These are phyloP conservation scores for Colletotrichum sp. DNA, from an alignment of 2,329 filamentous ascomycete species.

Conservation along the genomic window DNA sequence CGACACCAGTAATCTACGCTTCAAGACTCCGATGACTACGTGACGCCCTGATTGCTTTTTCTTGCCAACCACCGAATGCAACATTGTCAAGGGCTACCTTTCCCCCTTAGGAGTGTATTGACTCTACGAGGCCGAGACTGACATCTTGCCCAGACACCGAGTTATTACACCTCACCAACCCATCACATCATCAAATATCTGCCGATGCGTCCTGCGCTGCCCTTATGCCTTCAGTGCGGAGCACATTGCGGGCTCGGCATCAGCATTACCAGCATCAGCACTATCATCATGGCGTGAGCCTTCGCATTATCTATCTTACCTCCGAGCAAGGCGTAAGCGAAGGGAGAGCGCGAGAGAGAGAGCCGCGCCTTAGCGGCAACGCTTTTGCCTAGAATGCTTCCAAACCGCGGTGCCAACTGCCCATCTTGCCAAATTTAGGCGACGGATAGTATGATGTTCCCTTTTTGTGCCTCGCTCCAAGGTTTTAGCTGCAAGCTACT, in stretches of 20 bases:
- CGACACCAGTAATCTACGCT: not conserved
- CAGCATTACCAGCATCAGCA: not conserved
- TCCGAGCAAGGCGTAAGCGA: not conserved
- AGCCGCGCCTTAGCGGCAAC: not conserved
- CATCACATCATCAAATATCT: not conserved
- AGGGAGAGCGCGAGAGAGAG: not conserved
- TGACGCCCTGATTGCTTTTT: not conserved
- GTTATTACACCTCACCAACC: not conserved
- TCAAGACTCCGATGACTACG: not conserved
- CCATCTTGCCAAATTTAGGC: not conserved
- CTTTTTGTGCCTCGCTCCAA: not conserved
- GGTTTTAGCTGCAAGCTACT: constrained; percentile 19
- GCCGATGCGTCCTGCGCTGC: not conserved
- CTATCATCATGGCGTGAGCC: not conserved
- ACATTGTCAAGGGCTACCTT: not conserved
- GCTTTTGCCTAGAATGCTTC: constrained; percentile 1
- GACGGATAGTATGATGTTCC: not conserved
- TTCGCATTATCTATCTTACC: not conserved
- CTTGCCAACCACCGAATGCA: not conserved
- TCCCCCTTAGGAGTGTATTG: not conserved
- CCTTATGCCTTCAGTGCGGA: not conserved
- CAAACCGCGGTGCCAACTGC: not conserved
- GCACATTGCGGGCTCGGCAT: not conserved
- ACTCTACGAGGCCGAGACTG: not conserved
- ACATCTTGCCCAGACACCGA: not conserved